Percentiles rank a stretch among this genome's conserved stretches.
phyloP scores from a whole-genome alignment of 2,329 filamentous ascomycete genomes.

The Tothia fuscella region DNA sequence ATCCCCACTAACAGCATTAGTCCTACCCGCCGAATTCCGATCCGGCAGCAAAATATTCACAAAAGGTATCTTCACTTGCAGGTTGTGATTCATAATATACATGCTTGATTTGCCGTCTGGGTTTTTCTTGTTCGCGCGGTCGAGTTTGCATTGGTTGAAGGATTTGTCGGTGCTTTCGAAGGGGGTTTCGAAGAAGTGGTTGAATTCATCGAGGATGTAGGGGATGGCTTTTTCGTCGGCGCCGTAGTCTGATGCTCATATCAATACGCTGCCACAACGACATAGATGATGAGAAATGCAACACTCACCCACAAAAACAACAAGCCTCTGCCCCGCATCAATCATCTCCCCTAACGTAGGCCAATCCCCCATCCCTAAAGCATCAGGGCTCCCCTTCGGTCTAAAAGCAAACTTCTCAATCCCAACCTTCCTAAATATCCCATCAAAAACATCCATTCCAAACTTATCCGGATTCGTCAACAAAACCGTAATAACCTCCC shows the following conservation, averaged over 20 bases:
- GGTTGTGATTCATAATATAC: conserved; percentile 71
- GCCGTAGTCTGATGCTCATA: conserved; percentile 17
- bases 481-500: conserved; percentile 65
- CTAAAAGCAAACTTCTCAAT: conserved; percentile 48
- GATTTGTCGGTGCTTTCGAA: conserved; percentile 49
- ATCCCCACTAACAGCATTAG: conserved; percentile 41
- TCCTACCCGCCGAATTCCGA: conserved; percentile 43
- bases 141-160: conserved; percentile 56
- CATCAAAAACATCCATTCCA: conserved; percentile 41
- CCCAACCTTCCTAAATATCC: conserved; percentile 23
- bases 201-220: conserved; percentile 53
- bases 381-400: conserved; percentile 15
- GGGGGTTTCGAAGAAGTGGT: conserved; percentile 59
- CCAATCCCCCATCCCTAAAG: conserved; percentile 45
- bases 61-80: conserved; percentile 42
- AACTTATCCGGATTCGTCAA: conserved; percentile 58
- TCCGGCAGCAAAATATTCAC: conserved; percentile 27
- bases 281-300: not conserved
- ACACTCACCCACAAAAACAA: conserved; percentile 53
- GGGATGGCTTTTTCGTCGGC: conserved; percentile 25
- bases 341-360: conserved; percentile 61
- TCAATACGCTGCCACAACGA: not conserved
- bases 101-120: conserved; percentile 44
- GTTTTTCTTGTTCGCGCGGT: conserved; percentile 49
- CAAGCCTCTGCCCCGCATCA: conserved; percentile 47